A percentile compares a stretch with the other conserved stretches of the same genome.
Conservation (phyloP, 2,329 filamentous ascomycete species). For the Fonsecaea monophora region DNA sequence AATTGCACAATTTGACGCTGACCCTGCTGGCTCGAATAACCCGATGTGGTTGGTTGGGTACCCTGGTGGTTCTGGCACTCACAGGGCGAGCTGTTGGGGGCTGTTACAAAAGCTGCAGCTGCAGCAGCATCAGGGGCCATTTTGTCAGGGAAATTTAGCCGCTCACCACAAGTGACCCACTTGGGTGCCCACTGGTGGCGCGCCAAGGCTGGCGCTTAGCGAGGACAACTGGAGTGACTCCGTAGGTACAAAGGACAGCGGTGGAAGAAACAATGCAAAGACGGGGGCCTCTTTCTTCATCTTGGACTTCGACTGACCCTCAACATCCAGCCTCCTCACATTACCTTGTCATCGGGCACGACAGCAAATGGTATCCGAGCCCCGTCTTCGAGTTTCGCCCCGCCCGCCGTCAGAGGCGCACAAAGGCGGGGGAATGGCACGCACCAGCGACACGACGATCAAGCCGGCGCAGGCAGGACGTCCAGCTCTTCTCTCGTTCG, state of each 20-base stretch:
- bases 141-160: no score
- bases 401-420: constrained; percentile 15
- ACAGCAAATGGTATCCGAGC: constrained; percentile 22
- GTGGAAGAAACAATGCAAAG: constrained; percentile 20
- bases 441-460: no score
- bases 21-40: not conserved
- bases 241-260: no score
- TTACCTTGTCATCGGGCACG: constrained; percentile 20
- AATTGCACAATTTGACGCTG: not conserved
- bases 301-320: constrained; percentile 14
- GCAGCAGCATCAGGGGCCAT: no score
- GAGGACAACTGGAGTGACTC: no score
- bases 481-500: constrained; percentile 32
- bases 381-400: constrained; percentile 17
- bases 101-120: not conserved
- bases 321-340: not conserved
- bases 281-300: constrained; percentile 17
- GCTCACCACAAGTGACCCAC: no score
- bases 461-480: constrained; percentile 33
- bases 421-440: no score
- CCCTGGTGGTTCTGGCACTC: not conserved
- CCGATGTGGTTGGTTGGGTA: not conserved
- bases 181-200: no score
- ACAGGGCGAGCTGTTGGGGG: not conserved
- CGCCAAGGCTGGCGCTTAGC: no score